A percentile compares a stretch with the other conserved stretches of the same genome.
Conservation (phyloP, 2,329 filamentous ascomycete species). For the Apiospora pterosperma region DNA sequence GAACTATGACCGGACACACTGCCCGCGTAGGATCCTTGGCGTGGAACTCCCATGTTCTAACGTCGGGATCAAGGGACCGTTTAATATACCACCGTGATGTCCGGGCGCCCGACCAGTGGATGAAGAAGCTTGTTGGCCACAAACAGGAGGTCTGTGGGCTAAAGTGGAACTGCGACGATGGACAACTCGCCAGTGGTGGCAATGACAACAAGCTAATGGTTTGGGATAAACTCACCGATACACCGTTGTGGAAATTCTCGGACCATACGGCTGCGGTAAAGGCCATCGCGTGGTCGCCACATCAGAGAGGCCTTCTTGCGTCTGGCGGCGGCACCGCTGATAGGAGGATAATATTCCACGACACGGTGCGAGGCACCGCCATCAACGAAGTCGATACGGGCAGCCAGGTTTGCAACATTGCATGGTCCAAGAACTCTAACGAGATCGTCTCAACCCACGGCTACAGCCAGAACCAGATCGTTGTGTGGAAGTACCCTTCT, state of each 20-base stretch:
- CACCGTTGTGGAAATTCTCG: conserved; percentile 88
- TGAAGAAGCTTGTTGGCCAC: conserved; percentile 84
- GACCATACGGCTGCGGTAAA: conserved; percentile 97
- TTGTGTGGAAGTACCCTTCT: conserved; percentile 98
- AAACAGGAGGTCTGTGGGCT: conserved; percentile 98
- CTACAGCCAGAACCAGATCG: conserved; percentile 97
- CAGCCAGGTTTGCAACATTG: conserved; percentile 97
- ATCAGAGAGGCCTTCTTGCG: conserved; percentile 90
- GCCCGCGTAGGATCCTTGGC: conserved; percentile 89
- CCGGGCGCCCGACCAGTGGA: conserved; percentile 84
- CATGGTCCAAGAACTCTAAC: conserved; percentile 96
- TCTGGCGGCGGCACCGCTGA: conserved; percentile 95
- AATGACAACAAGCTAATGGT: conserved; percentile 99
- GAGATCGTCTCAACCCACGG: conserved; percentile 97
- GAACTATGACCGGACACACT: conserved; percentile 96
- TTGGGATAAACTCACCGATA: conserved; percentile 94
- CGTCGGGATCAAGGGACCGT: conserved; percentile 89
- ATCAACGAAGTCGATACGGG: conserved; percentile 93
- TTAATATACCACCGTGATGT: conserved; percentile 96
- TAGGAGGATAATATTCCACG: conserved; percentile 96
- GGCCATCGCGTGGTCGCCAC: conserved; percentile 95
- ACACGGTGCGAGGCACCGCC: conserved; percentile 77
- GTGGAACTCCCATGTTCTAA: conserved; percentile 97
- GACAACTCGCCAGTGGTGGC: conserved; percentile 89
- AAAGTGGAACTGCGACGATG: conserved; percentile 95